Evolutionary conservation across 495 filamentous ascomycete species (phyloP), one percentile per base, ranked within the genome.

Genomic region (Penicillium arizonense): DNA sequence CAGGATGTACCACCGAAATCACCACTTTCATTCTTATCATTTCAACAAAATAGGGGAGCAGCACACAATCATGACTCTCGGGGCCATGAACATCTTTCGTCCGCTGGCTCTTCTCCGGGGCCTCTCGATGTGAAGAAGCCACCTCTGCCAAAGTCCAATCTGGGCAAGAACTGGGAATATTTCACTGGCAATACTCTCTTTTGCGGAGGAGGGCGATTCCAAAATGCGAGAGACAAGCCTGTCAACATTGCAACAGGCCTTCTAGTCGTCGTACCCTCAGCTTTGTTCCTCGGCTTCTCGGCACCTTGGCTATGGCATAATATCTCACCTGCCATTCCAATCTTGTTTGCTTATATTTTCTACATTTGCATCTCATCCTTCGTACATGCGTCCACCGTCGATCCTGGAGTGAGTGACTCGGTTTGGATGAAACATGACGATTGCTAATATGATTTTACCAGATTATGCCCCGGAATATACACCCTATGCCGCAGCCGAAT

Each of bases 161-260:
- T 81, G 34, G 88, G 87, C 39, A 83, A 78, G 53, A 96, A 96
- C 61, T 89, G 89, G 67, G 82, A 97, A 68, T 96, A 96, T 70
- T 96, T 96, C 61, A 78, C 84, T 34, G 94, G 95, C 35, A 97
- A 96, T 56, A 96, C 89, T 1, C 75, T 89, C 33, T 98, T 97
- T 70, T 95, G 84, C 69, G 81, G 87, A 47, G 85, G 89, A 18
- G 94, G 94, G 28, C 79, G 94, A 55, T 76, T 90, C 23, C 89
- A 96, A 58, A 98, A 96, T 65, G 87, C 92, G 44, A 82, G 84
- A 54, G 87, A 96, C 54, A 82, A 87, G 57, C 94, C 94, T n/a
- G 83, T 98, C 60, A 96, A 96, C 56, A 84, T 97, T 59, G 85
- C 83, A 36, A 98, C 94, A 10, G 92, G 86, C 16, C 68, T 91